Evolutionary conservation across 257 asterid species (phyloP).

Genomic region (Knoxia roxburghii): DNA sequence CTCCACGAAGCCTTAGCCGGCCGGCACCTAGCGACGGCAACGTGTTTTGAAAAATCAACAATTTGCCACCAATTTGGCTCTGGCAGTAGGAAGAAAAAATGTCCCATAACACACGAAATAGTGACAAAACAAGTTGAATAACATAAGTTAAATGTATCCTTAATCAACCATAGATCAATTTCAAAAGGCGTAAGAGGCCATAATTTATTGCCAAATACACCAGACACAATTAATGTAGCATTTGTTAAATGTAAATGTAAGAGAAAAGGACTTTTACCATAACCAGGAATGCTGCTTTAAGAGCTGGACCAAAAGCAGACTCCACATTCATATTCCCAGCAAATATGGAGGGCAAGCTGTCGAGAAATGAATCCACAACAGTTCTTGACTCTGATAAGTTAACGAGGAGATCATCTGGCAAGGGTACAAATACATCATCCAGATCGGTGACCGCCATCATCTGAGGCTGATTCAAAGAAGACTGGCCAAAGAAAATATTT

Average conservation of each 20-base stretch:
- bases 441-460: slow-evolving; percentile 35
- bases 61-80: slow-evolving; percentile 96
- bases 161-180: slow-evolving; percentile 1
- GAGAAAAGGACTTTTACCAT: slow-evolving; percentile 47
- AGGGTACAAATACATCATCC: slow-evolving; percentile 29
- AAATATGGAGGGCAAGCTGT: slow-evolving; percentile 90
- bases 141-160: not conserved
- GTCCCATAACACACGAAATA: slow-evolving; percentile 7
- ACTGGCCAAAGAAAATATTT: slow-evolving; percentile 31
- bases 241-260: not conserved
- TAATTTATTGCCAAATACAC: not conserved
- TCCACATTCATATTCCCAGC: slow-evolving; percentile 83
- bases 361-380: slow-evolving; percentile 93
- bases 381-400: slow-evolving; percentile 92
- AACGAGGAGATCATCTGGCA: slow-evolving; percentile 94
- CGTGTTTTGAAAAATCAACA: slow-evolving; percentile 86
- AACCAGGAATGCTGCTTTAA: slow-evolving; percentile 84
- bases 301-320: slow-evolving; percentile 99
- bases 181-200: not conserved
- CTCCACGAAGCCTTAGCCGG: slow-evolving; percentile 88
- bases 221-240: not conserved
- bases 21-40: slow-evolving; percentile 97
- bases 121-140: not conserved
- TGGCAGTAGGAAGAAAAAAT: slow-evolving; percentile 34
- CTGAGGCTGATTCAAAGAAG: slow-evolving; percentile 29